Base-by-base conservation (phyloP, 768 basidiomycete species). In the Lactarius akahatsu region DNA sequence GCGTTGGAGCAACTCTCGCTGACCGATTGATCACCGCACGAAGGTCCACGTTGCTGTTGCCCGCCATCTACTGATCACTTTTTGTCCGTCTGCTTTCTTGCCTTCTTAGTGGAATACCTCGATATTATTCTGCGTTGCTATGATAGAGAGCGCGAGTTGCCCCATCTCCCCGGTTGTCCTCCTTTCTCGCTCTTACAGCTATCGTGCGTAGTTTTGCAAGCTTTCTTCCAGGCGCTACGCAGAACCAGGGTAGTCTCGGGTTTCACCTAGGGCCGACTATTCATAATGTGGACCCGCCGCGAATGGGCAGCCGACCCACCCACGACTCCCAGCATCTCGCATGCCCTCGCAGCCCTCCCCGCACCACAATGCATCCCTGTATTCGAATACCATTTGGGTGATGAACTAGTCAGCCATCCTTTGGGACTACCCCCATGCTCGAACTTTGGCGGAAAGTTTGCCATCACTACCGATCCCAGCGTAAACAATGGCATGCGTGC, bases 381-480 rank as follows among this genome's bases (percentile, higher is more conserved):
- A 40, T 26, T 23, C n/a, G 61, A 62, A 36, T 62, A 58, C 32
- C 65, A 66, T 43, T 54, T 47, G 65, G 6, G 38, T 7, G 38
- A 52, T 4, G 65, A 66, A n/a, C 40, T 66, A n/a, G 20, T 62
- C 30, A 10, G 3, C 36, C 36, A 52, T 2, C 47, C 62, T 40
- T 28, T 18, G 3, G 32, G 1, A 0, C 38, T 58, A 16, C 57
- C 65, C 0, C 65, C 65, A 4, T 30, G 56, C 40, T 54, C 61
- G 36, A 62, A 28, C 28, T 62, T 58, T 54, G 3, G 62, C 30
- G 65, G 65, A 61, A 62, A 41, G 47, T 66, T 66, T 18, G 62
- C 65, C 47, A n/a, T 62, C 57, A 28, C 62, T 4, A 6, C 47
- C 4, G 47, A 62, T 54, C 61, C 65, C 8, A 9, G 23, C 13